Percentiles rank a stretch among this genome's conserved stretches.
Evolutionary conservation across 2,329 filamentous ascomycete genomes (phyloP).

Genomic region (Cladophialophora bantiana): DNA sequence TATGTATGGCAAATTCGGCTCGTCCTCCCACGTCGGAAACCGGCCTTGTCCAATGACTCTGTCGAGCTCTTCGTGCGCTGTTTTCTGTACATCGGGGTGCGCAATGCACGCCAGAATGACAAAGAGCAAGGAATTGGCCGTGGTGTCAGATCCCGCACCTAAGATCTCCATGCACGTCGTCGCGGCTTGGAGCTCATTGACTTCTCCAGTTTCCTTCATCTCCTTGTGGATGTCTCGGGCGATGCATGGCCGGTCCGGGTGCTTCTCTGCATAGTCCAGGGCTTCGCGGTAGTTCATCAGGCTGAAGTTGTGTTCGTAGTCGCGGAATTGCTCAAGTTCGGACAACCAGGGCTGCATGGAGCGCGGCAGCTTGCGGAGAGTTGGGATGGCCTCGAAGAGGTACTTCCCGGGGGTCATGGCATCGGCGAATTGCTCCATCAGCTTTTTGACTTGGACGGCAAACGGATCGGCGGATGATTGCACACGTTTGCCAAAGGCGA

Average conservation of each 20-base stretch:
- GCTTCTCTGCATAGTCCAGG: conserved; percentile 42
- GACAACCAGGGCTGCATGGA: conserved; percentile 42
- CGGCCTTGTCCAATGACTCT: conserved; percentile 39
- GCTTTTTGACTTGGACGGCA: conserved; percentile 54
- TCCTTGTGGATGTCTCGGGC: conserved; percentile 5
- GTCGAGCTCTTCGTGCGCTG: conserved; percentile 45
- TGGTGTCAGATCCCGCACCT: conserved; percentile 44
- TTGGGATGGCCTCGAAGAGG: conserved; percentile 44
- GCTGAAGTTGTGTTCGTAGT: conserved; percentile 36
- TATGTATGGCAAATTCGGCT: conserved; percentile 46
- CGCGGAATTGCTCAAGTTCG: conserved; percentile 41
- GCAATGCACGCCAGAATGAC: conserved; percentile 43
- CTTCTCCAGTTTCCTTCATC: conserved; percentile 41
- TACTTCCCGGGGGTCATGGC: conserved; percentile 55
- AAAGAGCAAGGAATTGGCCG: conserved; percentile 41
- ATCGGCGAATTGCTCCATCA: conserved; percentile 56
- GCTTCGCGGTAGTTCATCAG: conserved; percentile 31
- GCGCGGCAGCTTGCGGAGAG: conserved; percentile 40
- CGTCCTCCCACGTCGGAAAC: conserved; percentile 47
- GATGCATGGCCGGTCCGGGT: conserved; percentile 10
- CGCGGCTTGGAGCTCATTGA: conserved; percentile 41
- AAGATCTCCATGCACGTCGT: conserved; percentile 44
- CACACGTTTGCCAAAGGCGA: conserved; percentile 59
- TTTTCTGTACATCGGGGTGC: conserved; percentile 33
- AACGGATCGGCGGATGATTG: conserved; percentile 49